A percentile compares a stretch with the other conserved stretches of the same genome.
Evolutionary conservation across 257 asterid genomes (phyloP).

Genomic region (Solanum medicagineum): DNA sequence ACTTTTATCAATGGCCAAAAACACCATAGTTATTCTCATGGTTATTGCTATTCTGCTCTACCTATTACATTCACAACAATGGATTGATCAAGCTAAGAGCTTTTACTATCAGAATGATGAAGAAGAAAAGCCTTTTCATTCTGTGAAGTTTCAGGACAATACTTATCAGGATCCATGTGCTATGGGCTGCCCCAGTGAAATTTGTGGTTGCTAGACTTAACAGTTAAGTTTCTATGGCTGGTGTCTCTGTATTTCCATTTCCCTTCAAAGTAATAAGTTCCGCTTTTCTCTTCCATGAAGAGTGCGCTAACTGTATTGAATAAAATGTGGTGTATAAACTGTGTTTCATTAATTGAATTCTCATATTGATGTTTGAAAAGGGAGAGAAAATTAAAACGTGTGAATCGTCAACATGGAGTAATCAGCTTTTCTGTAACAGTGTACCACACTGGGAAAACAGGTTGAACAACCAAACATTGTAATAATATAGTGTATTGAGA

Average conservation of each 20-base stretch:
- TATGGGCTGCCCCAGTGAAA: not conserved
- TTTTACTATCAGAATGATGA: not conserved
- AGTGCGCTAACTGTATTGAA: not conserved
- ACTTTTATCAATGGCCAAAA: not conserved
- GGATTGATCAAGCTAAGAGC: not conserved
- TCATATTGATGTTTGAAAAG: not conserved
- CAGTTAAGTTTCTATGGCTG: not conserved
- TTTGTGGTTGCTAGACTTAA: not conserved
- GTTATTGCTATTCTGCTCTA: not conserved
- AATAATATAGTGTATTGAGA: not conserved
- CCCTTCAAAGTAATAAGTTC: not conserved
- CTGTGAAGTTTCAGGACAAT: not conserved
- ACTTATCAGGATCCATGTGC: not conserved
- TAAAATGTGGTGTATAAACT: not conserved
- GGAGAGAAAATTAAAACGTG: not conserved
- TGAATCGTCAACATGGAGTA: not conserved
- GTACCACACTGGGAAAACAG: not conserved
- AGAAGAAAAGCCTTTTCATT: not conserved
- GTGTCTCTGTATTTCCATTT: not conserved
- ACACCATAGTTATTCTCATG: not conserved
- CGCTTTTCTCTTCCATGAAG: not conserved
- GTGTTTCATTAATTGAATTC: not conserved
- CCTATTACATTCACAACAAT: not conserved
- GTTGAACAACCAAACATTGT: not conserved
- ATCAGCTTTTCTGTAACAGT: not conserved